phyloP scores from a whole-genome alignment of 2,329 filamentous ascomycete species.

The Venturia effusa region DNA sequence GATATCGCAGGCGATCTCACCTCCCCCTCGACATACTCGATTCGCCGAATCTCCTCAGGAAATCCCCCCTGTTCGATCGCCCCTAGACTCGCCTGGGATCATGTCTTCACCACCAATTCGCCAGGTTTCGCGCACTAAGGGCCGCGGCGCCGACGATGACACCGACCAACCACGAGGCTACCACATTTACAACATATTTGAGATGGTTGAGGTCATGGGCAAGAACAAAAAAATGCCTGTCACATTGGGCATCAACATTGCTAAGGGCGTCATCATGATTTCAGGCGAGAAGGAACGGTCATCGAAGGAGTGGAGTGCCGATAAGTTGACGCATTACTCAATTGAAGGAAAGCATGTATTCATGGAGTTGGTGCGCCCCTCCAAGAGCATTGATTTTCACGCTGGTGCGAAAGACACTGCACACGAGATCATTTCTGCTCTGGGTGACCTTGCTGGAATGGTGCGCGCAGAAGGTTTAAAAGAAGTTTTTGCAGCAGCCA shows the following conservation, averaged over 20 bases:
- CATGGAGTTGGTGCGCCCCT: slow-evolving; percentile 80
- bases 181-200: slow-evolving; percentile 92
- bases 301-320: slow-evolving; percentile 87
- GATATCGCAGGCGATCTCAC: slow-evolving; percentile 42
- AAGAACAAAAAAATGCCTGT: slow-evolving; percentile 98
- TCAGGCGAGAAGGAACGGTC: slow-evolving; percentile 76
- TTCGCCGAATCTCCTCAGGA: background rate
- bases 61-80: background rate
- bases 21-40: slow-evolving; percentile 27
- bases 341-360: slow-evolving; percentile 98
- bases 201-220: slow-evolving; percentile 94
- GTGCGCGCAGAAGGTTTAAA: slow-evolving; percentile 71
- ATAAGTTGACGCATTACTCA: slow-evolving; percentile 94
- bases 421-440: slow-evolving; percentile 76
- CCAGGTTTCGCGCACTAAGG: slow-evolving; percentile 25
- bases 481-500: slow-evolving; percentile 75
- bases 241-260: slow-evolving; percentile 86
- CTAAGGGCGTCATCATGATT: slow-evolving; percentile 80
- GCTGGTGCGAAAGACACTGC: slow-evolving; percentile 96
- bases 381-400: slow-evolving; percentile 93
- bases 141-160: slow-evolving; percentile 34
- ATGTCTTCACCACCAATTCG: slow-evolving; percentile 46
- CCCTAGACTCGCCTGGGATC: slow-evolving; percentile 24
- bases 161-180: slow-evolving; percentile 59
- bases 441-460: slow-evolving; percentile 83